Evolutionary conservation across 2,329 filamentous ascomycete genomes (phyloP).

Genomic region (Monosporascus sp.): DNA sequence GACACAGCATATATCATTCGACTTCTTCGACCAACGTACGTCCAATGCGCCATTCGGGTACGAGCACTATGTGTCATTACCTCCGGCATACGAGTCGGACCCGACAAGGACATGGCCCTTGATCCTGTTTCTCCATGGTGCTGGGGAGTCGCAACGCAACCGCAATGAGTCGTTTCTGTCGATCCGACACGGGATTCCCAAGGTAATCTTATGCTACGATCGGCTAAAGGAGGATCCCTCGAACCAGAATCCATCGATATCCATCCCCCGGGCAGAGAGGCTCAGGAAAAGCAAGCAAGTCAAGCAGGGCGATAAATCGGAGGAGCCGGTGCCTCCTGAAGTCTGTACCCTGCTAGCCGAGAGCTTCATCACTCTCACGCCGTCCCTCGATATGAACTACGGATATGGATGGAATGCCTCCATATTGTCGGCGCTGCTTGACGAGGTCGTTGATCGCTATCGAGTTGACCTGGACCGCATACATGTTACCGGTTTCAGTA

Average conservation of each 20-base stretch:
- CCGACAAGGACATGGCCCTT: not conserved
- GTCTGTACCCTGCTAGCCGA: not conserved
- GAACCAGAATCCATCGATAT: not conserved
- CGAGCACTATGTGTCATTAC: constrained; percentile 3
- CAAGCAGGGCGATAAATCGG: not conserved
- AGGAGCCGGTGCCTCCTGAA: not conserved
- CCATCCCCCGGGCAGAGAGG: not conserved
- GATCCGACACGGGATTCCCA: constrained; percentile 1
- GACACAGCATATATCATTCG: not conserved
- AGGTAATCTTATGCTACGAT: constrained; percentile 1
- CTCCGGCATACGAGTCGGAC: not conserved
- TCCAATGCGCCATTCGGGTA: constrained; percentile 2
- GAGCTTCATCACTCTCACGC: constrained; percentile 1
- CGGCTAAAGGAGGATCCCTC: not conserved
- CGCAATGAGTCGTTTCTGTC: not conserved
- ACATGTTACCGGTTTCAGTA: not conserved
- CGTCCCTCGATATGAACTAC: constrained; percentile 4
- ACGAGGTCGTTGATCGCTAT: constrained; percentile 1
- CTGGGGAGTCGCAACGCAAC: not conserved
- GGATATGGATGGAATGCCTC: constrained; percentile 6
- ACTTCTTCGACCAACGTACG: constrained; percentile 1
- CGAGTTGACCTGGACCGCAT: not conserved
- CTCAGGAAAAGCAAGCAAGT: not conserved
- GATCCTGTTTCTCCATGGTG: constrained; percentile 1
- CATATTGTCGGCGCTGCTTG: constrained; percentile 1